phyloP scores from a whole-genome alignment of 163 green algal genomes.

The Chloroidium sp. region DNA sequence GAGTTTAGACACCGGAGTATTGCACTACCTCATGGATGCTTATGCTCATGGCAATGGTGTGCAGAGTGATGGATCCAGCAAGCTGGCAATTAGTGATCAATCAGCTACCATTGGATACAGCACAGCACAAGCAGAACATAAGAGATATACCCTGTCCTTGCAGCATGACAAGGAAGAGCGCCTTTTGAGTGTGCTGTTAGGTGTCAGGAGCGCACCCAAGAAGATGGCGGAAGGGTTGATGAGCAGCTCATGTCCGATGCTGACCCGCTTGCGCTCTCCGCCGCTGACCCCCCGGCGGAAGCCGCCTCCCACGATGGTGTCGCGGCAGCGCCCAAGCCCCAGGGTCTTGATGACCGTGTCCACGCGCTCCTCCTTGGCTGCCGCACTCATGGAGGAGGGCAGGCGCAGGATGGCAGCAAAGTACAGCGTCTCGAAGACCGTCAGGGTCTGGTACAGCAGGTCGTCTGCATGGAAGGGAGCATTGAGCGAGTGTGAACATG shows the following conservation, averaged over 20 bases:
- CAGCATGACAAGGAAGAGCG: too few species aligned
- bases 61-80: too few species aligned
- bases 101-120: too few species aligned
- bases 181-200: too few species aligned
- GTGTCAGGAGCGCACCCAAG: conserved; percentile 52
- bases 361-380: conserved; percentile 63
- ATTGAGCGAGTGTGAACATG: too few species aligned
- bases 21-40: conserved; percentile 18
- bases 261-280: conserved; percentile 30
- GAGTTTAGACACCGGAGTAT: not conserved
- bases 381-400: conserved; percentile 52
- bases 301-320: conserved; percentile 74
- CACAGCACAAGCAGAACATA: too few species aligned
- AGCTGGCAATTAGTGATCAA: too few species aligned
- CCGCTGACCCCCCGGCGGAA: conserved; percentile 1
- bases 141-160: too few species aligned
- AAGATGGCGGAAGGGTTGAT: conserved; percentile 79
- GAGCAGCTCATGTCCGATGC: conserved; percentile 87
- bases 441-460: conserved; percentile 70
- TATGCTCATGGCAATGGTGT: too few species aligned
- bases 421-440: conserved; percentile 86
- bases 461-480: conserved; percentile 42
- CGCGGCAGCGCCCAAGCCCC: conserved; percentile 59
- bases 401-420: conserved; percentile 86
- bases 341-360: conserved; percentile 68